Evolutionary conservation across 75 land plant species (phyloP), one percentile per base, ranked within the genome.

Genomic region (Larix kaempferi): DNA sequence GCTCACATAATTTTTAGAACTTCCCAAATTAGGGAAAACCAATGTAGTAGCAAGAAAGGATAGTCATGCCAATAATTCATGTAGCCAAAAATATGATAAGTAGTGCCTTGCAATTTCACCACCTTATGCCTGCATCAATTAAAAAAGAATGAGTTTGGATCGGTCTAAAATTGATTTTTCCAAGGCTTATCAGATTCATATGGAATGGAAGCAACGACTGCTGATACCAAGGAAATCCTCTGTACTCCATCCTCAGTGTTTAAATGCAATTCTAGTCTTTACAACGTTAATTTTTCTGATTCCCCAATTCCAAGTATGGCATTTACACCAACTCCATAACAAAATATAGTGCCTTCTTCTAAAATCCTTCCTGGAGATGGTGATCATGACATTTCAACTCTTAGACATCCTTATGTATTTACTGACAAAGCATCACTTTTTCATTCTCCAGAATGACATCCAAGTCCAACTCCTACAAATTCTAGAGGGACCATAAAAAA

Each of bases 161-260:
- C 71, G 35, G 49, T 39, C 71, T 67, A n/a, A 67, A 67, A 37
- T 67, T 39, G 29, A 67, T 67, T 35, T 67, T 5, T 33, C 71
- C n/a, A n/a, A n/a, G n/a, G n/a, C n/a, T n/a, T n/a, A n/a, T n/a
- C n/a, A n/a, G n/a, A n/a, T 27, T 19, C 35, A 29, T 0, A 65
- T 15, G 69, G 17, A 5, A 65, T 35, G 39, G 16, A 15, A 3
- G 69, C 5, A 35, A 29, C 69, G 17, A 65, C 27, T 35, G 69
- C 39, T 2, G 41, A 65, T 15, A 35, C 5, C 35, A 21, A 33
- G 6, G 44, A 19, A 35, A 65, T 19, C 39, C 39, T 65, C 41
- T 6, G 27, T 65, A 65, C 69, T 65, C 21, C 69, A 29, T 29
- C 39, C 17, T 29, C 33, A 29, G 33, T 29, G 33, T 0, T 29